Conservation (phyloP, 2,329 filamentous ascomycete genomes). For the Ceratocystiopsis brevicomis region DNA sequence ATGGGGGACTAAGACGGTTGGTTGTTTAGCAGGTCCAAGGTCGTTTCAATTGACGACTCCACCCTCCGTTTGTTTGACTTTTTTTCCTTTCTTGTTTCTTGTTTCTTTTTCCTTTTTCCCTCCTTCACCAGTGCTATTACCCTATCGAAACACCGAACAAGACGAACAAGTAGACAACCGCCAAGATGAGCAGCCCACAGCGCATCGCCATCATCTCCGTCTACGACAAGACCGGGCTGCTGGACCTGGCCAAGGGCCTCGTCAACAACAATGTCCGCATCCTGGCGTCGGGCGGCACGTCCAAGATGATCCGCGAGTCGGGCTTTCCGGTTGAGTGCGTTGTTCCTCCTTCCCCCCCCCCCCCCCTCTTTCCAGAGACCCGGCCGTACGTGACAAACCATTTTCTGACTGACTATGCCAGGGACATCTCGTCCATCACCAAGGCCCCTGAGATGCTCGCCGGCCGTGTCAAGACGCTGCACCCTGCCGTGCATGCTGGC, state of each 20-base stretch:
- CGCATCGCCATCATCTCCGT: constrained; percentile 83
- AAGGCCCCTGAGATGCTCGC: constrained; percentile 92
- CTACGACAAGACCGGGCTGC: constrained; percentile 92
- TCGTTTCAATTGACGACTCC: no score
- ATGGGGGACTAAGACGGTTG: no score
- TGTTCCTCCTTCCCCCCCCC: background rate
- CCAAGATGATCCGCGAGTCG: constrained; percentile 90
- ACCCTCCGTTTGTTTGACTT: no score
- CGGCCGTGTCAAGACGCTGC: constrained; percentile 65
- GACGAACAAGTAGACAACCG: background rate
- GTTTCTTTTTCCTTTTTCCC: no score
- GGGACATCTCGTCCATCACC: constrained; percentile 94
- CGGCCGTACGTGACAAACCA: no score
- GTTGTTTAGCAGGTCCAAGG: no score
- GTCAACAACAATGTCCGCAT: constrained; percentile 79
- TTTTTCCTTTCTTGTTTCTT: no score
- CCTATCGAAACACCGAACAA: no score
- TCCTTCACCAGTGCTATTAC: no score
- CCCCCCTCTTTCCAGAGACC: no score
- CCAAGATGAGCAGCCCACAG: constrained; percentile 23
- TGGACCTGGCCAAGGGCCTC: constrained; percentile 83
- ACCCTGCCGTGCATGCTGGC: constrained; percentile 76
- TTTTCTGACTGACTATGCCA: constrained; percentile 19
- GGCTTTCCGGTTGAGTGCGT: constrained; percentile 84
- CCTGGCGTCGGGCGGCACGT: constrained; percentile 84